phyloP scores from a whole-genome alignment of 1,284 basidiomycete genomes.

The Cryptococcus sp. region DNA sequence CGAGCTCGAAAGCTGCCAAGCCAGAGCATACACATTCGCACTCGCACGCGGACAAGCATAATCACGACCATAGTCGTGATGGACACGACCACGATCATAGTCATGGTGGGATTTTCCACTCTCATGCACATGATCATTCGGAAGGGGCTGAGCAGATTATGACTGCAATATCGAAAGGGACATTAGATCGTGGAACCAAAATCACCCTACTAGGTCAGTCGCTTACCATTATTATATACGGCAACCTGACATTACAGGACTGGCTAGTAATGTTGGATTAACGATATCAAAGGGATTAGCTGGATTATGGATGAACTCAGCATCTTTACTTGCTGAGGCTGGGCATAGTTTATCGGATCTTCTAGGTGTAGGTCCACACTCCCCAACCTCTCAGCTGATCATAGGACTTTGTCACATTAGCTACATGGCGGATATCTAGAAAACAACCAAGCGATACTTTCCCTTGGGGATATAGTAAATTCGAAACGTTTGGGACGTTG shows the following conservation, averaged over 20 bases:
- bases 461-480: conserved; percentile 71
- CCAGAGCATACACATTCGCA: conserved; percentile 3
- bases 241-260: conserved; percentile 60
- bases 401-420: conserved; percentile 82
- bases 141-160: conserved; percentile 69
- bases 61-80: conserved; percentile 36
- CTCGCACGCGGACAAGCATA: conserved; percentile 5
- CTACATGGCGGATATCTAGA: conserved; percentile 84
- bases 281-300: conserved; percentile 79
- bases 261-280: conserved; percentile 78
- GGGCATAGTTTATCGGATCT: conserved; percentile 86
- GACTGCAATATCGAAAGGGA: conserved; percentile 57
- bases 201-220: conserved; percentile 67
- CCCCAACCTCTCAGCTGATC: neutral
- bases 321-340: conserved; percentile 87
- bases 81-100: conserved; percentile 63
- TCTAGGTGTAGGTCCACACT: conserved; percentile 26
- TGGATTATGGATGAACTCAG: conserved; percentile 78
- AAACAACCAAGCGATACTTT: conserved; percentile 67
- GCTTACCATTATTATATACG: neutral
- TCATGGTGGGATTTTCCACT: conserved; percentile 48
- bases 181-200: conserved; percentile 73
- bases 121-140: conserved; percentile 54
- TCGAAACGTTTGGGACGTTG: conserved; percentile 86
- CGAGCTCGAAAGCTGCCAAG: too few relatives aligned